A percentile compares a stretch with the other conserved stretches of the same genome.
Evolutionary conservation across 371 early-diverging fungal species (phyloP).

Genomic region (Conidiobolus incongruus): DNA sequence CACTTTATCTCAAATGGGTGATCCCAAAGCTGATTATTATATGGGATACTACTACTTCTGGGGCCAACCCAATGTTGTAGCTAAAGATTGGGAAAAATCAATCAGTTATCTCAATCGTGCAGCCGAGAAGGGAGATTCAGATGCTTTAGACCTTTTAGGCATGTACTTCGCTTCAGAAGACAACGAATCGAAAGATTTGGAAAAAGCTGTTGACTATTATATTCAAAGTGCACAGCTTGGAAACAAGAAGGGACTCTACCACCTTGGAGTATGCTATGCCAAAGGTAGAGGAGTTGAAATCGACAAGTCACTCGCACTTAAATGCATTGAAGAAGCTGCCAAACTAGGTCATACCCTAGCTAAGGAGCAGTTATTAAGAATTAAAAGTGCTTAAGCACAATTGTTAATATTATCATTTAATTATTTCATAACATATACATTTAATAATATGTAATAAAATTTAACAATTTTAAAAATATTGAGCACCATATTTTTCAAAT

Average conservation of each 20-base stretch:
- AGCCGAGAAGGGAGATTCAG: neutral
- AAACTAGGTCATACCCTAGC: too few species aligned
- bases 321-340: too few species aligned
- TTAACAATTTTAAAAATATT: too few species aligned
- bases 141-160: slow-evolving; percentile 2
- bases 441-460: too few species aligned
- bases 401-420: too few species aligned
- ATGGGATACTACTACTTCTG: slow-evolving; percentile 4
- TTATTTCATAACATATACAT: too few species aligned
- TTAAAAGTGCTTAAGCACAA: too few species aligned
- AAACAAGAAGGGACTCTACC: slow-evolving; percentile 1
- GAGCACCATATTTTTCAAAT: too few species aligned
- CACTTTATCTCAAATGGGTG: neutral
- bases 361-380: too few species aligned
- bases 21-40: neutral
- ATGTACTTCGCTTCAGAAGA: neutral
- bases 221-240: neutral
- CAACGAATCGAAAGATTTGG: neutral
- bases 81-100: neutral
- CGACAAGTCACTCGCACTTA: too few species aligned
- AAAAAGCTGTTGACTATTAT: neutral
- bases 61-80: slow-evolving; percentile 1
- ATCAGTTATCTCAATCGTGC: neutral
- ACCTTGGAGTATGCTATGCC: neutral
- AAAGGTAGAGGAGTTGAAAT: slow-evolving; percentile 1